Conservation (phyloP, 164 flowering plant species). For the Vitis labrusca region DNA sequence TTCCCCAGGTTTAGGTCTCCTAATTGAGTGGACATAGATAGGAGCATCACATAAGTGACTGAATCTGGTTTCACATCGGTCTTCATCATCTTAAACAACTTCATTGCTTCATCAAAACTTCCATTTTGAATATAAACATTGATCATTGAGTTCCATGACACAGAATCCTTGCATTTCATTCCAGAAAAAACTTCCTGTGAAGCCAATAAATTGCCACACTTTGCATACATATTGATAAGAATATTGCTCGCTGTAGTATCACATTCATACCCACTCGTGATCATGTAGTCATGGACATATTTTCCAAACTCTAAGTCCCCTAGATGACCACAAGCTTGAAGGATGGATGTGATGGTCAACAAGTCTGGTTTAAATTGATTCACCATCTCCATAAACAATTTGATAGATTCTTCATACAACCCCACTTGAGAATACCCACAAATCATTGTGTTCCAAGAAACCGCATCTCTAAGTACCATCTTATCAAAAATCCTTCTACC, state of each 20-base stretch:
- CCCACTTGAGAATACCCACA: constrained; percentile 35
- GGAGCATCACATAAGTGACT: constrained; percentile 27
- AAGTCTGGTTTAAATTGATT: constrained; percentile 35
- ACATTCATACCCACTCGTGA: constrained; percentile 20
- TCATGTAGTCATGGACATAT: constrained; percentile 33
- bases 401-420: constrained; percentile 28
- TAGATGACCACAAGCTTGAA: constrained; percentile 43
- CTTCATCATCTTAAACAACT: constrained; percentile 34
- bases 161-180: constrained; percentile 32
- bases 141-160: constrained; percentile 52
- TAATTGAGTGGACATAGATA: constrained; percentile 33
- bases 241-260: constrained; percentile 38
- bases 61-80: constrained; percentile 25
- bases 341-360: constrained; percentile 33
- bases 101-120: constrained; percentile 19
- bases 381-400: constrained; percentile 34
- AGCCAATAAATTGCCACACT: constrained; percentile 34
- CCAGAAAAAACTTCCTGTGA: constrained; percentile 34
- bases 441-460: constrained; percentile 46
- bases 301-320: constrained; percentile 33
- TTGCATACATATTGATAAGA: constrained; percentile 47
- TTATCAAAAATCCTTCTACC: constrained; percentile 27
- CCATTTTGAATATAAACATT: constrained; percentile 28
- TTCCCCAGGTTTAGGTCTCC: constrained; percentile 22
- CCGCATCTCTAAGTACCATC: constrained; percentile 36